Evolutionary conservation across 331 rosid genomes (phyloP), one percentile per base, ranked within the genome.

Genomic region (Pyrus hybrid): DNA sequence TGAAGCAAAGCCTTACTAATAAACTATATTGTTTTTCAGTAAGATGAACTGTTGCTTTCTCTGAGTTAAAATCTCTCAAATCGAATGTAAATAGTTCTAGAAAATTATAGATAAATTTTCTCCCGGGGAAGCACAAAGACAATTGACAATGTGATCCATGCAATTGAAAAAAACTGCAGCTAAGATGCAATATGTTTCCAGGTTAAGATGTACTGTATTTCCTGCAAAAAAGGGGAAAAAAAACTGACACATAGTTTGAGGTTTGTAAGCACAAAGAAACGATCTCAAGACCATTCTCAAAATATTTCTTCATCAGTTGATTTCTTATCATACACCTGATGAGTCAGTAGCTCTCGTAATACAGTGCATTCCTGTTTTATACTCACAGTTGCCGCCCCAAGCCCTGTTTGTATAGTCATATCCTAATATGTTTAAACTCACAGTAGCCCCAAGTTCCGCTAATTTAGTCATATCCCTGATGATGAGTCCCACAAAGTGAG

Each of bases 11-110:
- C 49, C 81, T 25, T 74, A 69, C 67, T 41, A 60, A 56, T 62
- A 57, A 71, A 71, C 33, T 7, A 71, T 43, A 67, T 71, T 67
- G 37, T 72, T 63, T 77, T 45, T 71, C 72, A 18, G 67, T 35
- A 63, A 81, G 79, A 47, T 81, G 63, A 76, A 66, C 76, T 35
- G 41, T 77, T 72, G 80, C 67, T 72, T 76, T 71, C 85, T 29
- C 33, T 66, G 17, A 63, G 71, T 12, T 5, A 60, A 35, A 68
- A 45, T 66, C 41, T 7, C 54, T 72, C 68, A 35, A 73, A 17
- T 22, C 7, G 22, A 58, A 18, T 28, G 47, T 28, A 32, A 67
- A 41, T 58, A 43, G 30, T 22, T 56, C 30, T 17, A 23, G 32
- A 37, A 37, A 13, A 61, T 47, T 21, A 9, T 7, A 21, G 33